Conservation (phyloP, 371 early-diverging fungal species). For the Mucor racemosus region DNA sequence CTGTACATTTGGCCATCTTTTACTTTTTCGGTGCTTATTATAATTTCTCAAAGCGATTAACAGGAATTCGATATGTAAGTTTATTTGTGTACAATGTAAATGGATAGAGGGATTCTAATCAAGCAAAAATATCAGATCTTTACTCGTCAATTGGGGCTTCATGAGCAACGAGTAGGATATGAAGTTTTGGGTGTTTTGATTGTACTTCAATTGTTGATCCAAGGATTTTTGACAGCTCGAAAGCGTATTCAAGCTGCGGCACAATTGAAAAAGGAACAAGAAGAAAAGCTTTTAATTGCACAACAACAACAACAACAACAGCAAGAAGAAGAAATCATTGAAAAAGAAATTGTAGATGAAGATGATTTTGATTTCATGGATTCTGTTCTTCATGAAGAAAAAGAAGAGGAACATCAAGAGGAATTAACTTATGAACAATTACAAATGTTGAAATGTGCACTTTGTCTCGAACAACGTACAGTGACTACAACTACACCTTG, state of each 20-base stretch:
- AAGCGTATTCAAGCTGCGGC: conserved; percentile 28
- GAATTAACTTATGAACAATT: conserved; percentile 44
- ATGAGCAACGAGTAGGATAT: conserved; percentile 80
- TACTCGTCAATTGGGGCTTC: conserved; percentile 73
- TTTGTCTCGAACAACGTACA: conserved; percentile 80
- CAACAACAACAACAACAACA: background rate
- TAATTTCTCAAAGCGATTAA: conserved; percentile 74
- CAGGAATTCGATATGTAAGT: conserved; percentile 79
- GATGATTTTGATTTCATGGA: conserved; percentile 54
- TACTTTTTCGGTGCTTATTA: conserved; percentile 86
- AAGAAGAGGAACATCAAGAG: conserved; percentile 20
- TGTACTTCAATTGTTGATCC: conserved; percentile 68
- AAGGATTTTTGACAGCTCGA: conserved; percentile 45
- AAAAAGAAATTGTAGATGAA: conserved; percentile 28
- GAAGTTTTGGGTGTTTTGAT: conserved; percentile 86
- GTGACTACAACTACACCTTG: conserved; percentile 86
- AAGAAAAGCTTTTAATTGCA: background rate
- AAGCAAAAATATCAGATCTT: conserved; percentile 59
- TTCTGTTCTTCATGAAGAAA: conserved; percentile 41
- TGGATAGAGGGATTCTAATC: background rate
- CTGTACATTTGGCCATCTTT: conserved; percentile 80
- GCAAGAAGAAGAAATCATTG: conserved; percentile 7
- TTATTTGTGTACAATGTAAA: background rate
- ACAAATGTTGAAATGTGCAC: conserved; percentile 73
- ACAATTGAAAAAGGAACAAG: conserved; percentile 23